Base-by-base conservation (phyloP, 129 eudicot genomes). In the Flaveria sonorensis region DNA sequence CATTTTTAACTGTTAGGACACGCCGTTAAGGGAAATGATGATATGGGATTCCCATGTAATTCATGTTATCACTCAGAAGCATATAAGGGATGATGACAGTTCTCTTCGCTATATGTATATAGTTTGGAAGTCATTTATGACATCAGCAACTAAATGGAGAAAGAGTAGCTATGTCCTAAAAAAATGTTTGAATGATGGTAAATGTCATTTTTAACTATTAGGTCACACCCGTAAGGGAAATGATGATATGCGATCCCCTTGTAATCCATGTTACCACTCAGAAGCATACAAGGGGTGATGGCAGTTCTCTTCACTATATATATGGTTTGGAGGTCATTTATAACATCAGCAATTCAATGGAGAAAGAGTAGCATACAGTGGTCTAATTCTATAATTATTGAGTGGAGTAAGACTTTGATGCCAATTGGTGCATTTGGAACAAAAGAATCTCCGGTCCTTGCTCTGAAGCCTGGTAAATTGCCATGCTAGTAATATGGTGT, bases 141-240 rank as follows among this genome's bases (percentile, higher is more conserved):
- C 78, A 73, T 63, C 53, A 12, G 65, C 68, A 43, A 46, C 63
- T 36, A 36, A 36, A 36, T 36, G 40, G 40, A 36, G 40, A 36
- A 36, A 4, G 1, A 36, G 67, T 67, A 77, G 76, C 19, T 46
- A 46, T 83, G 63, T 68, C 81, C 64, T 78, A 36, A 36, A 26
- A 50, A 72, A 46, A 16, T 78, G 60, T 72, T 48, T 46, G 57
- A 68, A 77, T 62, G 81, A 67, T 51, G 57, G 79, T 64, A 76
- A 12, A 28, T 59, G 70, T 16, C 80, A 76, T 71, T 39, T 21
- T 23, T 48, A 19, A 73, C 62, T 60, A 13, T 36, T 59, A 47
- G 72, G 64, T 16, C 26, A 36, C 74, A 57, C n/a, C 63, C 70
- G 48, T 30, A 52, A 60, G 56, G 59, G 43, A 70, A 42, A 24